Base-by-base conservation (phyloP, 768 basidiomycete species). In the Pholiota microspora region DNA sequence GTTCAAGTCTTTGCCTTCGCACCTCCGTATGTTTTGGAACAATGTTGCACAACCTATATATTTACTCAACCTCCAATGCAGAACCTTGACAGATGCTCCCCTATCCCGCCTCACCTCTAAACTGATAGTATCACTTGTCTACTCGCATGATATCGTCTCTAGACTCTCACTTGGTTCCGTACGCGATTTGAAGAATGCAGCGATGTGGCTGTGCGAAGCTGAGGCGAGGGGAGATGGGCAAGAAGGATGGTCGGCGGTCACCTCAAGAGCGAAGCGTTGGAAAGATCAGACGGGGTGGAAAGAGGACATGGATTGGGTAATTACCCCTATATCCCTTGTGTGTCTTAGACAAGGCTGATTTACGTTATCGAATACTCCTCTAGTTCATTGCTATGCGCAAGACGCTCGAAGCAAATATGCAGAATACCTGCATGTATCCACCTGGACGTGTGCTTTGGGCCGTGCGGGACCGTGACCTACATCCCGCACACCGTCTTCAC, bases 341-440 rank as follows among this genome's bases (percentile, higher is more conserved):
- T 44, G 31, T 50, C 47, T 23, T 31, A 23, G 12, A 29, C 13
- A 12, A 35, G n/a, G 6, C 47, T 47, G 42, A 44, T 47, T 10
- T 32, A n/a, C n/a, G n/a, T n/a, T n/a, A n/a, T n/a, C n/a, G n/a
- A n/a, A n/a, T 45, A 25, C 15, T 12, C 38, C 4, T 24, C 16
- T 34, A 92, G 91, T 90, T 93, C 63, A 73, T 92, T 34, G 81
- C 89, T 0, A 80, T 88, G 54, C 82, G 91, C 42, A 92, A 89
- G 75, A 92, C 90, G 2, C 77, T 93, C 0, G 89, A 92, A 66
- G 90, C 89, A 42, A 91, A 89, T 55, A 92, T 93, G 90, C 79
- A 83, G 46, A 81, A 78, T 73, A 71, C 81, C 2, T 78, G 85
- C 59, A 78, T 90, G 66, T 91, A 81, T 57, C 90, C 90, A 10